Evolutionary conservation across 139 green algal species (phyloP), one percentile per base, ranked within the genome.

Genomic region (Chlorella vulgaris): DNA sequence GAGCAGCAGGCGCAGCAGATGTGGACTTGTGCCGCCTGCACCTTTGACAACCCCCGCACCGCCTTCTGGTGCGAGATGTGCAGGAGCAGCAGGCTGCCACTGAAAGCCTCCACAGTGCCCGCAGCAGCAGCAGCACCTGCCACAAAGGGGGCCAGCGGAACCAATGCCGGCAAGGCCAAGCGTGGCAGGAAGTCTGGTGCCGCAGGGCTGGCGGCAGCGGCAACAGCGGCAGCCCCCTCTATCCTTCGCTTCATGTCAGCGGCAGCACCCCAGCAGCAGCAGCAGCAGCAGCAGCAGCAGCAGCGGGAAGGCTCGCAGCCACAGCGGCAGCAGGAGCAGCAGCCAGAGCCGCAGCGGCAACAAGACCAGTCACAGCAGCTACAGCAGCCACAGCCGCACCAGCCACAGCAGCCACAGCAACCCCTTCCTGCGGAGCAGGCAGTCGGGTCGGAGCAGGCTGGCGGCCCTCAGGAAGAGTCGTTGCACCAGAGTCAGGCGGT

Each of bases 21-120:
- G 1, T 86, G 82, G 82, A 28, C 74, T 2, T 86, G 82, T 63
- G 3, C 26, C 26, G 43, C 60, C 29, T 86, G 82, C 73, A 83
- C 82, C 10, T 79, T 80, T 63, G 47, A 63, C 3, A 86, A 86
- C 53, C 7, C 33, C 6, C 38, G 39, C 19, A 19, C 39, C 2
- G n/a, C n/a, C 26, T 53, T 60, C 19, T 38, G 47, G 61, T 86
- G 82, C 66, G 43, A 86, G 62, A 43, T 80, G 24, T 86, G 82
- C 77, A 51, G 65, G 40, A 69, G 39, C 33, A 65, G 40, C 19
- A 67, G 38, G 1, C 5, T 40, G 40, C 18, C 31, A 33, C 33
- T n/a, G 69, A 51, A 28, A 39, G 55, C 15, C n/a, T n/a, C 55
- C 47, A 36, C 55, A 42, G 39, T 26, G 22, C 33, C 33, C 29